Evolutionary conservation across 2,329 filamentous ascomycete species (phyloP).

Genomic region (Pyrenophora graminea): DNA sequence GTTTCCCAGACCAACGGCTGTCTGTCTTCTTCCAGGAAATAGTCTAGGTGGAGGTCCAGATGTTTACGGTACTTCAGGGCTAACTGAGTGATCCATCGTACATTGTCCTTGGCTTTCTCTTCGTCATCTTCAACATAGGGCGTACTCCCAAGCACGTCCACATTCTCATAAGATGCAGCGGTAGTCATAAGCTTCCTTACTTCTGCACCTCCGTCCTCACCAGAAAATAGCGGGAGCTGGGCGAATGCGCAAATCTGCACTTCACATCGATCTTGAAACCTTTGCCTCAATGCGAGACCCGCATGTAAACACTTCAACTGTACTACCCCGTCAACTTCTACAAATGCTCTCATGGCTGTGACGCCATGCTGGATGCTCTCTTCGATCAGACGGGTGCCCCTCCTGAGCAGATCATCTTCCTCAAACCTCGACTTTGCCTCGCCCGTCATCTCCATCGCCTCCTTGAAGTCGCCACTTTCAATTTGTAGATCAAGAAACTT

Average conservation of each 20-base stretch:
- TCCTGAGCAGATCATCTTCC: slow-evolving; percentile 63
- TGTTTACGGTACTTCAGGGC: slow-evolving; percentile 59
- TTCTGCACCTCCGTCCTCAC: slow-evolving; percentile 52
- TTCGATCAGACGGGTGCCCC: slow-evolving; percentile 67
- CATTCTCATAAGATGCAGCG: slow-evolving; percentile 49
- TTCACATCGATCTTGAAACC: slow-evolving; percentile 58
- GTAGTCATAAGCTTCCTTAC: slow-evolving; percentile 58
- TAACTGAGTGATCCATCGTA: slow-evolving; percentile 64
- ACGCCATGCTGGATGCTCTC: slow-evolving; percentile 68
- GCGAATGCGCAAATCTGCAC: slow-evolving; percentile 74
- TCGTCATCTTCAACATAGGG: slow-evolving; percentile 68
- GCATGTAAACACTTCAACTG: slow-evolving; percentile 61
- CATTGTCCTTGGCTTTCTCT: slow-evolving; percentile 58
- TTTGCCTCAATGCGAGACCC: slow-evolving; percentile 60
- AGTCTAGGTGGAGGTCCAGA: slow-evolving; percentile 74
- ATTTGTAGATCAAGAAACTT: slow-evolving; percentile 66
- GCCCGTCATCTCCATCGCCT: slow-evolving; percentile 64
- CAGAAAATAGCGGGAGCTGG: slow-evolving; percentile 69
- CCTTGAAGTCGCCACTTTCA: slow-evolving; percentile 63
- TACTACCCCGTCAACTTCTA: slow-evolving; percentile 70
- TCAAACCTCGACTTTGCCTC: slow-evolving; percentile 68
- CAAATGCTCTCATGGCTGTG: slow-evolving; percentile 71
- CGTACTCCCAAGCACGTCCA: slow-evolving; percentile 68
- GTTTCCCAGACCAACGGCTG: slow-evolving; percentile 61
- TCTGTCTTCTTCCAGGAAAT: slow-evolving; percentile 60